Evolutionary conservation across 139 green algal species (phyloP).

Genomic region (Chlorella sp.): DNA sequence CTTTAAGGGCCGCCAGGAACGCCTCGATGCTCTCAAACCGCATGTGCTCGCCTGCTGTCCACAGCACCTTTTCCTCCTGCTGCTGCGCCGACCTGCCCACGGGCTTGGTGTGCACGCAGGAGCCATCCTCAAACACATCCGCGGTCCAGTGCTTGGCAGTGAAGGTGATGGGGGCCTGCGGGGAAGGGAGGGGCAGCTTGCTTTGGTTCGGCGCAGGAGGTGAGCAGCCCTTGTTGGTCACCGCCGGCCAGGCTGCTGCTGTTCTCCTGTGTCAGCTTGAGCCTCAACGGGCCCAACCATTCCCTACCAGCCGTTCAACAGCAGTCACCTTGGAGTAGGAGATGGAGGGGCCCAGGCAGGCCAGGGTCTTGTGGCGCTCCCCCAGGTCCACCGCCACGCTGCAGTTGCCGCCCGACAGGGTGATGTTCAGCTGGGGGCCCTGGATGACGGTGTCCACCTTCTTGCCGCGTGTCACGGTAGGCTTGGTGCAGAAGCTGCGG

Average conservation of each 20-base stretch:
- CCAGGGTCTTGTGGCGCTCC: background rate
- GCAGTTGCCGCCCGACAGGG: background rate
- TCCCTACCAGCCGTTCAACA: too few relatives aligned
- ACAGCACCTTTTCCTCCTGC: background rate
- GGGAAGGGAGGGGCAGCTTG: background rate
- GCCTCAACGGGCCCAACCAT: too few relatives aligned
- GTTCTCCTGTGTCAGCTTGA: too few relatives aligned
- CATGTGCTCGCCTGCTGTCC: background rate
- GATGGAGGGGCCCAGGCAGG: slow-evolving; percentile 1
- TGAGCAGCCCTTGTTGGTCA: too few relatives aligned
- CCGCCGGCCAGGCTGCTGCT: too few relatives aligned
- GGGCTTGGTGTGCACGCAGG: background rate
- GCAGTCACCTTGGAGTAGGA: slow-evolving; percentile 14
- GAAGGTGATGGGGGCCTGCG: slow-evolving; percentile 10
- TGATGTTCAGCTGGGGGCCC: slow-evolving; percentile 11
- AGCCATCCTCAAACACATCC: background rate
- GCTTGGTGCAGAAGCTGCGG: background rate
- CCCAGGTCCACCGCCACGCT: background rate
- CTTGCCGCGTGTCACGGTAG: background rate
- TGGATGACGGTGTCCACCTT: background rate
- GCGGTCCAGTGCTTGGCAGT: background rate
- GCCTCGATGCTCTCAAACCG: background rate
- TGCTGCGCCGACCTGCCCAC: background rate
- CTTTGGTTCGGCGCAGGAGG: too few relatives aligned
- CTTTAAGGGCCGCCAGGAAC: background rate